These are phyloP conservation scores for Clavulina sp. DNA, from an alignment of 768 basidiomycete genomes.

Conservation along the genomic window DNA sequence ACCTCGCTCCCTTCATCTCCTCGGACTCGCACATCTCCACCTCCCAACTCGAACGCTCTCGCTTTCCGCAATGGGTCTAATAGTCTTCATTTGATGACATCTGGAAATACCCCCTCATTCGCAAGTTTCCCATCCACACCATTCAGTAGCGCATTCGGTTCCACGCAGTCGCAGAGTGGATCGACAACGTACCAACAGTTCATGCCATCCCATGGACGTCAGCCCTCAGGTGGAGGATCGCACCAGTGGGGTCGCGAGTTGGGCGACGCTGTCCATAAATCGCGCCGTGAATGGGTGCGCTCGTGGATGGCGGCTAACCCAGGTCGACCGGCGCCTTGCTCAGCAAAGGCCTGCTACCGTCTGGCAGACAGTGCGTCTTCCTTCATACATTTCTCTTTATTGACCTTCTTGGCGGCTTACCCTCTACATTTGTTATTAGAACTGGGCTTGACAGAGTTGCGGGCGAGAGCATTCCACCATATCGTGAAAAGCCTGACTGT, in stretches of 20 bases:
- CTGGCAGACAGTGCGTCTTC: constrained; percentile 58
- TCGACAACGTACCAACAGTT: no score
- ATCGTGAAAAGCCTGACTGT: constrained; percentile 59
- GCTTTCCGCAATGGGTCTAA: no score
- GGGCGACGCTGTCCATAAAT: constrained; percentile 16
- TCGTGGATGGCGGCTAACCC: constrained; percentile 48
- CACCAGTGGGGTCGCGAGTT: background rate
- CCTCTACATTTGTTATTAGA: constrained; percentile 24
- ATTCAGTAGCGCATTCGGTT: no score
- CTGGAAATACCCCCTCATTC: no score
- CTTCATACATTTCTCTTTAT: background rate
- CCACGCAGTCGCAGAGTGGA: no score
- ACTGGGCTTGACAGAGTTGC: constrained; percentile 53
- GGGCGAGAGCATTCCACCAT: constrained; percentile 62
- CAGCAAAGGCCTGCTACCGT: constrained; percentile 69
- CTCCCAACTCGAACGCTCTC: no score
- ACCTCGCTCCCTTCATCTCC: no score
- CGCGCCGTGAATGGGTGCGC: constrained; percentile 52
- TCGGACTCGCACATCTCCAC: no score
- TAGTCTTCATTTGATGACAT: no score
- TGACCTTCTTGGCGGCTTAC: background rate
- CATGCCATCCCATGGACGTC: no score
- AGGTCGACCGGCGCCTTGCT: constrained; percentile 50
- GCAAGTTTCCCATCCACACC: no score
- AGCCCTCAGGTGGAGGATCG: no score